phyloP scores from a whole-genome alignment of 805 yeast genomes.

The Isabelozyma gotoi region DNA sequence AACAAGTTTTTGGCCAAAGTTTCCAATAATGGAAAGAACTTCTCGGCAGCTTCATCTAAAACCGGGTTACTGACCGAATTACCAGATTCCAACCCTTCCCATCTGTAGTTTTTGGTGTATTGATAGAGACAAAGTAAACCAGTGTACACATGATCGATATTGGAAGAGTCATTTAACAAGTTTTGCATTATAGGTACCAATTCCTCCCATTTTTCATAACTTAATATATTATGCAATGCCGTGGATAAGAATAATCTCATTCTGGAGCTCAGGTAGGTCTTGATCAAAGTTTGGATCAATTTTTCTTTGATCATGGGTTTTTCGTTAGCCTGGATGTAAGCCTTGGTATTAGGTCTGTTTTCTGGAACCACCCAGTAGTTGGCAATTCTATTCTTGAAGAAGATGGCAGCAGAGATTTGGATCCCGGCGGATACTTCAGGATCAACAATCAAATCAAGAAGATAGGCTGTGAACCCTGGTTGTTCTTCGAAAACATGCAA shows the following conservation, averaged over 20 bases:
- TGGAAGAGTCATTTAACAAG: conserved; percentile 27
- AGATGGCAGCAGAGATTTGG: conserved; percentile 43
- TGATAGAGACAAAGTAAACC: conserved; percentile 41
- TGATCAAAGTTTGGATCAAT: conserved; percentile 41
- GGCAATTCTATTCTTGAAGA: conserved; percentile 42
- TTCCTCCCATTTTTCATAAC: conserved; percentile 47
- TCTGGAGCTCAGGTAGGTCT: conserved; percentile 30
- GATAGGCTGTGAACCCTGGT: conserved; percentile 56
- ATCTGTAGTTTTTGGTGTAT: conserved; percentile 41
- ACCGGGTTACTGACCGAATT: conserved; percentile 31
- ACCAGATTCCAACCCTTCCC: conserved; percentile 46
- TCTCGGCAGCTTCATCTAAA: conserved; percentile 35
- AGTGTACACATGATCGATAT: conserved; percentile 36
- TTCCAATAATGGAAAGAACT: conserved; percentile 38
- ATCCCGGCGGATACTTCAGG: conserved; percentile 34
- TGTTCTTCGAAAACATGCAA: conserved; percentile 51
- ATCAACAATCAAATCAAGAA: conserved; percentile 51
- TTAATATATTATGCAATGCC: conserved; percentile 54
- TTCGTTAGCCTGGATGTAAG: conserved; percentile 30
- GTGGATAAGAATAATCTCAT: conserved; percentile 58
- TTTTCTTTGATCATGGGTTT: conserved; percentile 43
- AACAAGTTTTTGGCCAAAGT: conserved; percentile 26
- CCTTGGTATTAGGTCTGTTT: conserved; percentile 17
- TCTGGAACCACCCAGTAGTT: conserved; percentile 40
- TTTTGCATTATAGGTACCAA: conserved; percentile 37